Evolutionary conservation across 1,284 basidiomycete species (phyloP).

Genomic region (Schizophyllum commune): DNA sequence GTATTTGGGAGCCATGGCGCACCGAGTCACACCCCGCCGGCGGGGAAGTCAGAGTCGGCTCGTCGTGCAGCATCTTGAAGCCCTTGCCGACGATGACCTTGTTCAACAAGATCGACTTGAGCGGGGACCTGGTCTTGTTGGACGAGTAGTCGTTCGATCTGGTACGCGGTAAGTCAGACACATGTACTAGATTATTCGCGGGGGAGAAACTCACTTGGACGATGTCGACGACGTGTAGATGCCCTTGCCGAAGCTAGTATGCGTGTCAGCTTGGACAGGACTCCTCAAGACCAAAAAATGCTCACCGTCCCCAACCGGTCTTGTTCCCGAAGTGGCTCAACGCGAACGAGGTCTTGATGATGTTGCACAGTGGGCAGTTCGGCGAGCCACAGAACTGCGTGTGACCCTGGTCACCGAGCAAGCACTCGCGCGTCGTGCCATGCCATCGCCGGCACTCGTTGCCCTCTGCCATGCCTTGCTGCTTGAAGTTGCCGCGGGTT

Average conservation of each 20-base stretch:
- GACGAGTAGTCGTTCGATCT: slow-evolving; percentile 59
- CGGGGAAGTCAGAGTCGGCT: slow-evolving; percentile 39
- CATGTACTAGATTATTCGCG: too few species aligned
- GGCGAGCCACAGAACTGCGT: slow-evolving; percentile 42
- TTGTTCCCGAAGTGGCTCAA: slow-evolving; percentile 52
- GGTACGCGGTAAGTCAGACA: background rate
- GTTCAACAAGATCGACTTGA: slow-evolving; percentile 58
- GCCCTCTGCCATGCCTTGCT: slow-evolving; percentile 42
- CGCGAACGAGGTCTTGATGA: slow-evolving; percentile 53
- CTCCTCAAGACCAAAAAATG: slow-evolving; percentile 3
- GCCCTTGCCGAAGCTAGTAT: slow-evolving; percentile 47
- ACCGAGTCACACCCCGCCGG: slow-evolving; percentile 58
- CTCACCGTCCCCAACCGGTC: slow-evolving; percentile 56
- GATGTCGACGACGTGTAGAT: slow-evolving; percentile 55
- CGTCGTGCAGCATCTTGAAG: slow-evolving; percentile 51
- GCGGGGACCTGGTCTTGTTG: slow-evolving; percentile 40
- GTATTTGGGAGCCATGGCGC: slow-evolving; percentile 14
- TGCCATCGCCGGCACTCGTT: slow-evolving; percentile 60
- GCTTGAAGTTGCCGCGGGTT: slow-evolving; percentile 44
- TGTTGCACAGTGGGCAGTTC: slow-evolving; percentile 51
- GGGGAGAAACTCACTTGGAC: slow-evolving; percentile 55
- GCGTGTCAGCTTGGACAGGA: background rate
- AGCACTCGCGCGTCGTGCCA: slow-evolving; percentile 47
- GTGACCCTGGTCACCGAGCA: slow-evolving; percentile 51
- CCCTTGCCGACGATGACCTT: slow-evolving; percentile 64